Conservation (phyloP, 2,329 filamentous ascomycete genomes). For the Epichloe sibirici region DNA sequence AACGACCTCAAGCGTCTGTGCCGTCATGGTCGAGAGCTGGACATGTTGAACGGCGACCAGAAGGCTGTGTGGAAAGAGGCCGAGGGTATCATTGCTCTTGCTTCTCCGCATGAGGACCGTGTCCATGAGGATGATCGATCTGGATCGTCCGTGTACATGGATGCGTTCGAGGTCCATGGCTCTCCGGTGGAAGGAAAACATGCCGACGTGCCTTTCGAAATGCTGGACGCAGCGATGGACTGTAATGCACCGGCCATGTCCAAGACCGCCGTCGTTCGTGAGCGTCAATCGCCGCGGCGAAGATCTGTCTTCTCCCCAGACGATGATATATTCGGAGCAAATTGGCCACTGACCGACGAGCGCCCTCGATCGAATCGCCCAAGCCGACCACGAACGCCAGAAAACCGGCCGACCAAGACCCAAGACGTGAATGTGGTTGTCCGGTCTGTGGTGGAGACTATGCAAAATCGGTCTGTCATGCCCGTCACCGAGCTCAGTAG, state of each 20-base stretch:
- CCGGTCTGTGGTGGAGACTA: conserved; percentile 50
- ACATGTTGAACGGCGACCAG: conserved; percentile 48
- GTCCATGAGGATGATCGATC: conserved; percentile 25
- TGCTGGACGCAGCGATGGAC: conserved; percentile 30
- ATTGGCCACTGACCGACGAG: conserved; percentile 32
- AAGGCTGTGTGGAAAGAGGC: conserved; percentile 64
- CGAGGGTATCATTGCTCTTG: conserved; percentile 78
- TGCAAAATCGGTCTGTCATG: conserved; percentile 41
- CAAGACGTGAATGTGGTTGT: conserved; percentile 38
- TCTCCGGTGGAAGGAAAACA: conserved; percentile 27
- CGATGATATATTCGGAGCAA: conserved; percentile 52
- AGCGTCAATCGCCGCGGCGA: conserved; percentile 38
- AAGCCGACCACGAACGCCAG: conserved; percentile 29
- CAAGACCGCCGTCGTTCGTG: conserved; percentile 40
- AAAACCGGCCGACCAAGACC: conserved; percentile 20
- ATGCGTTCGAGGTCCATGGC: conserved; percentile 28
- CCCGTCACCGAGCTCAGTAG: conserved; percentile 21
- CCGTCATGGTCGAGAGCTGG: conserved; percentile 54
- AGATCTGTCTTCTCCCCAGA: conserved; percentile 53
- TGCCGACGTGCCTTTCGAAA: conserved; percentile 31
- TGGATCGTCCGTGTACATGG: conserved; percentile 27
- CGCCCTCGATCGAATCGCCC: conserved; percentile 22
- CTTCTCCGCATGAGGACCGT: conserved; percentile 52
- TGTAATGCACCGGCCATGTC: conserved; percentile 30
- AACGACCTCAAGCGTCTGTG: conserved; percentile 73